Conservation (phyloP, 352 stramenopile species). For the Phytophthora macrochlamydospora region DNA sequence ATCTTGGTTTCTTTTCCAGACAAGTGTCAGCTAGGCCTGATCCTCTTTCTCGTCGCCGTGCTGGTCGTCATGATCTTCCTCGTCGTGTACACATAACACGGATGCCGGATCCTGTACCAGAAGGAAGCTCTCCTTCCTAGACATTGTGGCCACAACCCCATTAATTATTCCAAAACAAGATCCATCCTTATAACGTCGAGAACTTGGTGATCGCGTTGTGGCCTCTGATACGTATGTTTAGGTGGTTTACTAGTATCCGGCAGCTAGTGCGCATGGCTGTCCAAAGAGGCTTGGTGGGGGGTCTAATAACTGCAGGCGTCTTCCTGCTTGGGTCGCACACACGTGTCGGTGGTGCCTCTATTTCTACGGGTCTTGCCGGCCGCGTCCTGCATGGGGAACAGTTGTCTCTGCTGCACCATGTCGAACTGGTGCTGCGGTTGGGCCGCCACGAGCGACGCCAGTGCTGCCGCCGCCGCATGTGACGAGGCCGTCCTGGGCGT, state of each 20-base stretch:
- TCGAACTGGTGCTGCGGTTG: conserved; percentile 42
- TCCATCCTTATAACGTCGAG: conserved; percentile 3
- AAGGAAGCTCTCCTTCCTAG: conserved; percentile 14
- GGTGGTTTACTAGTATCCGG: conserved; percentile 25
- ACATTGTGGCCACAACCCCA: conserved; percentile 19
- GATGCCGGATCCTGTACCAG: background rate
- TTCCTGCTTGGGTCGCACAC: conserved; percentile 41
- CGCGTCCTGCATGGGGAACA: conserved; percentile 27
- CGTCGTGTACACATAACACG: conserved; percentile 80
- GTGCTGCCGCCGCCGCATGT: conserved; percentile 46
- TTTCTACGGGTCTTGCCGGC: conserved; percentile 30
- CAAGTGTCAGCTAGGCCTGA: conserved; percentile 78
- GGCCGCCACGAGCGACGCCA: conserved; percentile 45
- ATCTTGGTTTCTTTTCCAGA: conserved; percentile 39
- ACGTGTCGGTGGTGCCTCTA: conserved; percentile 28
- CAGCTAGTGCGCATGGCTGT: conserved; percentile 10
- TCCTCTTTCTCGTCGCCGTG: conserved; percentile 71
- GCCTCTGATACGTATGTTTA: conserved; percentile 25
- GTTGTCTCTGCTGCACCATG: conserved; percentile 27
- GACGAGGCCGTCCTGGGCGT: conserved; percentile 28
- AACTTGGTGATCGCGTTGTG: conserved; percentile 14
- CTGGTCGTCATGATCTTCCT: conserved; percentile 81
- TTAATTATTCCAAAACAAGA: conserved; percentile 29
- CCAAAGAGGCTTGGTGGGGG: background rate
- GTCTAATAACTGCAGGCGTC: conserved; percentile 50